Base-by-base conservation (phyloP, 805 yeast genomes). In the Cephaloascus fragrans region DNA sequence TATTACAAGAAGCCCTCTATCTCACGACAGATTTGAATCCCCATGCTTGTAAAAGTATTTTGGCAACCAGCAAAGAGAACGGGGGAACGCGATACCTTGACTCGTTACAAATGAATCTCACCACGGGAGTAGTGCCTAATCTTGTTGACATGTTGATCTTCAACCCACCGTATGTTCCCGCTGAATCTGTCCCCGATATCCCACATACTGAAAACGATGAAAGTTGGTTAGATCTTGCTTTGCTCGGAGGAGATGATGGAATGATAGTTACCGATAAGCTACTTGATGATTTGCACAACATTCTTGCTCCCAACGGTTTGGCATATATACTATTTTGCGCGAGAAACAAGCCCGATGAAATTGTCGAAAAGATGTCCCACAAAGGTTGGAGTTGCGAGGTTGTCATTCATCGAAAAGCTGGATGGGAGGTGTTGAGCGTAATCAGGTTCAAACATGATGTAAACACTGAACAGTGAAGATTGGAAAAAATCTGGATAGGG, bases 91-190 rank as follows among this genome's bases (percentile, higher is more conserved):
- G 18, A 4, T 5, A 19, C 10, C 6, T 52, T 14, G 68, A 64
- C 37, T 42, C 55, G 12, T 45, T 55, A n/a, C 84, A 83, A 42
- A 70, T 78, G 53, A 73, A 74, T 49, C 58, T 88, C 23, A 71
- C 83, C 0, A 48, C 69, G 8, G 66, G 75, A 2, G 44, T 87
- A 8, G 55, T 71, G 10, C 51, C 52, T 0, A 47, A 67, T 2
- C 37, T 60, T 3, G 69, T 88, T 2, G 97, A 93, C 50, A 41
- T 90, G 1, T 61, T 93, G 18, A 67, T 93, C 1, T 93, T 93
- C 60, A 93, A 93, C 52, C 98, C 98, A 0, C 98, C 98, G 0
- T 93, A 93, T 53, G 98, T 93, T 1, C 98, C 98, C 0, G 85
- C 90, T 1, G 88, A 79, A 42, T 52, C 51, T 0, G 83, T 86